Percentiles rank a stretch among this genome's conserved stretches.
Conservation (phyloP, 768 basidiomycete genomes). For the Termitomyces eurrhizus region DNA sequence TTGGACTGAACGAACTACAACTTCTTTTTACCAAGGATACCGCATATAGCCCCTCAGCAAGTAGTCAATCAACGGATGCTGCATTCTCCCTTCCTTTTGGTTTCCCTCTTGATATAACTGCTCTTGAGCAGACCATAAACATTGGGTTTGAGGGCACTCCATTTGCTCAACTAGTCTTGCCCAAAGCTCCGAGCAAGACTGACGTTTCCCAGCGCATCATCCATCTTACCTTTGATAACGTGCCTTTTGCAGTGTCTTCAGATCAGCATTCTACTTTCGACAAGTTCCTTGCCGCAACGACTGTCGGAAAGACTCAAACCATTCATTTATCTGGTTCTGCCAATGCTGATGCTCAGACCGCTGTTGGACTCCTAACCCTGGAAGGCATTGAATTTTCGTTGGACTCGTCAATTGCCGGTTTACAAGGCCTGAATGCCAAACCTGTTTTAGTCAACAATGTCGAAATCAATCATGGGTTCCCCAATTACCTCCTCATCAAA, state of each 20-base stretch:
- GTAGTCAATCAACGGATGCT: slow-evolving; percentile 57
- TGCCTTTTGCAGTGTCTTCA: slow-evolving; percentile 55
- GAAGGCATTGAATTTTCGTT: slow-evolving; percentile 57
- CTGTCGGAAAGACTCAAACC: slow-evolving; percentile 39
- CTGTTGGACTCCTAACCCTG: slow-evolving; percentile 59
- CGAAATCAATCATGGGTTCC: slow-evolving; percentile 66
- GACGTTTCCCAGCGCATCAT: slow-evolving; percentile 62
- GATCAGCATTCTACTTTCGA: slow-evolving; percentile 51
- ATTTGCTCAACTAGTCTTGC: slow-evolving; percentile 60
- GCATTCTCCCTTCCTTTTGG: slow-evolving; percentile 65
- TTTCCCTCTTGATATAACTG: slow-evolving; percentile 65
- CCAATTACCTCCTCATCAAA: slow-evolving; percentile 65
- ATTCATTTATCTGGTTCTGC: slow-evolving; percentile 52
- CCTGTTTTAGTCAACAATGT: slow-evolving; percentile 54
- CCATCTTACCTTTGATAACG: slow-evolving; percentile 51
- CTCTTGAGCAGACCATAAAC: slow-evolving; percentile 56
- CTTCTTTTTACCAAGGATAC: slow-evolving; percentile 55
- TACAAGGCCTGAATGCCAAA: slow-evolving; percentile 59
- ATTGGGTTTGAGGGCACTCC: slow-evolving; percentile 46
- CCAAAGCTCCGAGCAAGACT: slow-evolving; percentile 52
- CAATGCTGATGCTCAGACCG: slow-evolving; percentile 57
- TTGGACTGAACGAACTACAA: slow-evolving; percentile 54
- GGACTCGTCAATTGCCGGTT: slow-evolving; percentile 51
- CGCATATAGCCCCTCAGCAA: slow-evolving; percentile 54
- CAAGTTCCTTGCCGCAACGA: slow-evolving; percentile 58